A percentile compares a stretch with the other conserved stretches of the same genome.
phyloP scores from a whole-genome alignment of 345 rosid species.

The Aquilaria sinensis region DNA sequence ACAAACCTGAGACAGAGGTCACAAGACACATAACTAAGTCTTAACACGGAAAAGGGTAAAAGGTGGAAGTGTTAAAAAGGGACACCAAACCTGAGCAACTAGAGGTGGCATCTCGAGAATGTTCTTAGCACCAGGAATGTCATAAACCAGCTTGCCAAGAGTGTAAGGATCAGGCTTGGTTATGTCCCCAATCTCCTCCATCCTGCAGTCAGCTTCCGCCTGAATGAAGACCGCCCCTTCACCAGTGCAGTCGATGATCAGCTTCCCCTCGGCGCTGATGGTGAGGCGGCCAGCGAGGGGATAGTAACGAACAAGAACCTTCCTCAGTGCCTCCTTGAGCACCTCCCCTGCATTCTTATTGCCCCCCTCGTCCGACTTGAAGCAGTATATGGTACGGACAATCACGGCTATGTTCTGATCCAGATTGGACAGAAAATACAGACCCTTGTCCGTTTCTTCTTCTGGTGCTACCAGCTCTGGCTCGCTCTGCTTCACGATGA shows the following conservation, averaged over 20 bases:
- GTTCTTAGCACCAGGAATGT: constrained; percentile 57
- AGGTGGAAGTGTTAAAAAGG: neutral
- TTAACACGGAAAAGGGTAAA: too few relatives aligned
- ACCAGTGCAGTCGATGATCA: constrained; percentile 54
- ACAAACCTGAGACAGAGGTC: too few relatives aligned
- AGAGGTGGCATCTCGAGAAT: constrained; percentile 74
- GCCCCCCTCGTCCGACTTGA: constrained; percentile 49
- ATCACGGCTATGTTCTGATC: constrained; percentile 54
- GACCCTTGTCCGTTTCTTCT: constrained; percentile 55
- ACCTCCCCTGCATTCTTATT: constrained; percentile 45
- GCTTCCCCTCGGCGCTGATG: constrained; percentile 70
- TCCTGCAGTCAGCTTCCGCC: constrained; percentile 50
- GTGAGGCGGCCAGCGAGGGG: constrained; percentile 79
- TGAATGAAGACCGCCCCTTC: constrained; percentile 86
- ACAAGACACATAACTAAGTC: too few relatives aligned
- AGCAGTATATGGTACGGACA: constrained; percentile 50
- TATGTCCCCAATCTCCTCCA: constrained; percentile 66
- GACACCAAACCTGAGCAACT: constrained; percentile 52
- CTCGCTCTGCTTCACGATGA: constrained; percentile 42
- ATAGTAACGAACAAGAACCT: constrained; percentile 67
- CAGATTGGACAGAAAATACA: constrained; percentile 80
- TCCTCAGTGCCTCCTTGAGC: constrained; percentile 55
- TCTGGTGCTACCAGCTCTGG: constrained; percentile 53
- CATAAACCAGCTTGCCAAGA: constrained; percentile 64
- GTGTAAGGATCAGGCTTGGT: constrained; percentile 62